Conservation (phyloP, 2,329 filamentous ascomycete genomes). For the Aspergillus glaucus region DNA sequence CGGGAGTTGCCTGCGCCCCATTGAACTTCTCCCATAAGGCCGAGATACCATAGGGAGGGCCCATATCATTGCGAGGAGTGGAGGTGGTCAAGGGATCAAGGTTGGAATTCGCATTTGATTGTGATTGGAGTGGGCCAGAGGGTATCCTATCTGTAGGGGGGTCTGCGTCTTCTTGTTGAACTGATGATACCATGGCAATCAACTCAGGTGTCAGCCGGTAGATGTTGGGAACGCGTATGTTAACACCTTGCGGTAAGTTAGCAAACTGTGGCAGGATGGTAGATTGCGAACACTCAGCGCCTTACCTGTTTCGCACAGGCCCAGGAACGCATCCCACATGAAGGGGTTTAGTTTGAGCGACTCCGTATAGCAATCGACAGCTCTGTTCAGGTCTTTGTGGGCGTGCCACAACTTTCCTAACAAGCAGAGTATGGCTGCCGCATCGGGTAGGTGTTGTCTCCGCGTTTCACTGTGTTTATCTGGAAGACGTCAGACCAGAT, state of each 20-base stretch:
- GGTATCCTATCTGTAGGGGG: conserved; percentile 25
- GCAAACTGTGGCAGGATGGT: not conserved
- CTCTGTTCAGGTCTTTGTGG: conserved; percentile 73
- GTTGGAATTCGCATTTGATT: conserved; percentile 30
- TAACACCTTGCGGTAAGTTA: conserved; percentile 55
- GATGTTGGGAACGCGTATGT: conserved; percentile 74
- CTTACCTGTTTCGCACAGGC: conserved; percentile 70
- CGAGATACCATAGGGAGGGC: conserved; percentile 33
- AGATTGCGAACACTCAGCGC: conserved; percentile 5
- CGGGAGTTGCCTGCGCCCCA: conserved; percentile 19
- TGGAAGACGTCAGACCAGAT: conserved; percentile 19
- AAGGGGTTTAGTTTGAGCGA: conserved; percentile 86
- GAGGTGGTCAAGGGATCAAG: conserved; percentile 39
- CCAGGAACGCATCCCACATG: conserved; percentile 95
- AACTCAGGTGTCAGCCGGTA: conserved; percentile 70
- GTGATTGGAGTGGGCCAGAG: conserved; percentile 28
- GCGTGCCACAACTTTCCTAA: conserved; percentile 81
- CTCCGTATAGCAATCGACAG: conserved; percentile 80
- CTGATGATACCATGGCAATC: conserved; percentile 42
- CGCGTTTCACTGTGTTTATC: conserved; percentile 69
- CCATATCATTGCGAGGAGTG: conserved; percentile 28
- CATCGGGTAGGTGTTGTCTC: conserved; percentile 71
- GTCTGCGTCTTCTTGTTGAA: conserved; percentile 26
- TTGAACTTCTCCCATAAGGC: conserved; percentile 46
- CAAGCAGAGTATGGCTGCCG: conserved; percentile 73